A percentile compares a stretch with the other conserved stretches of the same genome.
Conservation (phyloP, 305 asterid genomes). For the Plantago rigida region DNA sequence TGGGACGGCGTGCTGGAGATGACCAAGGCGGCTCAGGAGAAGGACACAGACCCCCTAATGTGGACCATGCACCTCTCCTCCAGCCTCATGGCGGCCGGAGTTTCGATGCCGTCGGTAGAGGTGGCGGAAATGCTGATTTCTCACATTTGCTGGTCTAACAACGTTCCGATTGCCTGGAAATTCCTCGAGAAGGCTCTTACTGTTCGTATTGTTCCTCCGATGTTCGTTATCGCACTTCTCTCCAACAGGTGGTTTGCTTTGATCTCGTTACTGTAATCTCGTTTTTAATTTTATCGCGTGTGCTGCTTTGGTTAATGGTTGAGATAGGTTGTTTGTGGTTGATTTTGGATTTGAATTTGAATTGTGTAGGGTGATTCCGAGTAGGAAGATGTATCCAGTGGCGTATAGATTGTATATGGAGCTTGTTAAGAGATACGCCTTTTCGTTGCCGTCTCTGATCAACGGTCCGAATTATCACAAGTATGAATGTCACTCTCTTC, state of each 20-base stretch:
- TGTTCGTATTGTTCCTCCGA: conserved; percentile 41
- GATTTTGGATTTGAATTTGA: no score
- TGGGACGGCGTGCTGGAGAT: conserved; percentile 37
- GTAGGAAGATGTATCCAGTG: conserved; percentile 57
- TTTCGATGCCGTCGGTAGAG: conserved; percentile 38
- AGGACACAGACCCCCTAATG: conserved; percentile 36
- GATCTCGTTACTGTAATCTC: no score
- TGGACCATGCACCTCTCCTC: conserved; percentile 46
- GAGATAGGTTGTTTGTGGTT: neutral
- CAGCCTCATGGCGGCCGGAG: conserved; percentile 30
- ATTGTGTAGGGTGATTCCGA: conserved; percentile 58
- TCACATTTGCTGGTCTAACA: conserved; percentile 48
- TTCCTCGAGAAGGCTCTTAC: conserved; percentile 46
- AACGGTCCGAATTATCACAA: conserved; percentile 45
- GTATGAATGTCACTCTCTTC: neutral
- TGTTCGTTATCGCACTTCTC: conserved; percentile 43
- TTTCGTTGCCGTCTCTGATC: conserved; percentile 57
- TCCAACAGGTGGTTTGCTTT: conserved; percentile 31
- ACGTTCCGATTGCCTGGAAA: conserved; percentile 47
- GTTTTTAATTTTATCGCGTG: no score
- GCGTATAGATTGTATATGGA: conserved; percentile 85
- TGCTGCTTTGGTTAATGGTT: neutral
- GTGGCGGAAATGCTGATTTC: conserved; percentile 39
- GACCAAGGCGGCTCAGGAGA: conserved; percentile 41
- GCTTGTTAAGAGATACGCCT: conserved; percentile 64